Evolutionary conservation across 345 rosid species (phyloP).

Genomic region (Citrus cavaleriei): DNA sequence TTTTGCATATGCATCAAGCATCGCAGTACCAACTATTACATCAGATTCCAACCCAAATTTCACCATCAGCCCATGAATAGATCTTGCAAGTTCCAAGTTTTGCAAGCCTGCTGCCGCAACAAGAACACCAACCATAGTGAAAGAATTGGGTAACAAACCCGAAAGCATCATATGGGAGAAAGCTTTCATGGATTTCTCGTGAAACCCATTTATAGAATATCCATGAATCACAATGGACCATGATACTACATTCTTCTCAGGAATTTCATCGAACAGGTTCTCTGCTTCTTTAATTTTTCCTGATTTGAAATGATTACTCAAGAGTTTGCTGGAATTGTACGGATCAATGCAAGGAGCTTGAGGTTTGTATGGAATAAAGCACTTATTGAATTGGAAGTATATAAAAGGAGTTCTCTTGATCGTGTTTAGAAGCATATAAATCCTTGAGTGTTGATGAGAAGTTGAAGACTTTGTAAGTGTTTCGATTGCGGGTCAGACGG

Average conservation of each 20-base stretch:
- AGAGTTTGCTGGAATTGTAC: constrained; percentile 13
- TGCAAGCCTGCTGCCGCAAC: constrained; percentile 21
- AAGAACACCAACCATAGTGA: constrained; percentile 42
- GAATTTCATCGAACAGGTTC: constrained; percentile 35
- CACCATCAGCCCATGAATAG: constrained; percentile 33
- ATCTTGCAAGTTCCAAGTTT: constrained; percentile 15
- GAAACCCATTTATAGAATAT: constrained; percentile 32
- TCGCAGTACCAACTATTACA: constrained; percentile 34
- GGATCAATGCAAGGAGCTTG: background rate
- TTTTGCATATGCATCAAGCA: constrained; percentile 35
- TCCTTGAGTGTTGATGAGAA: too few species aligned
- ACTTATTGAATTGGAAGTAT: background rate
- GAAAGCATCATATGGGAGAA: constrained; percentile 33
- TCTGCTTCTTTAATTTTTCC: constrained; percentile 29
- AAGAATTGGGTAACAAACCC: constrained; percentile 38
- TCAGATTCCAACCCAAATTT: constrained; percentile 28
- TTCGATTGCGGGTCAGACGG: background rate
- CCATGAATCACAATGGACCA: constrained; percentile 48
- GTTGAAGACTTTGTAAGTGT: too few species aligned
- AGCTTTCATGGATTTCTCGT: constrained; percentile 15
- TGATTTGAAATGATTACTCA: constrained; percentile 20
- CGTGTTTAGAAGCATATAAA: constrained; percentile 10
- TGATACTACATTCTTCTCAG: constrained; percentile 28
- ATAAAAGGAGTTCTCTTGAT: background rate
- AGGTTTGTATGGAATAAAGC: constrained; percentile 3